A percentile compares a stretch with the other conserved stretches of the same genome.
Conservation (phyloP, 2,329 filamentous ascomycete species). For the Lecanosticta acicola region DNA sequence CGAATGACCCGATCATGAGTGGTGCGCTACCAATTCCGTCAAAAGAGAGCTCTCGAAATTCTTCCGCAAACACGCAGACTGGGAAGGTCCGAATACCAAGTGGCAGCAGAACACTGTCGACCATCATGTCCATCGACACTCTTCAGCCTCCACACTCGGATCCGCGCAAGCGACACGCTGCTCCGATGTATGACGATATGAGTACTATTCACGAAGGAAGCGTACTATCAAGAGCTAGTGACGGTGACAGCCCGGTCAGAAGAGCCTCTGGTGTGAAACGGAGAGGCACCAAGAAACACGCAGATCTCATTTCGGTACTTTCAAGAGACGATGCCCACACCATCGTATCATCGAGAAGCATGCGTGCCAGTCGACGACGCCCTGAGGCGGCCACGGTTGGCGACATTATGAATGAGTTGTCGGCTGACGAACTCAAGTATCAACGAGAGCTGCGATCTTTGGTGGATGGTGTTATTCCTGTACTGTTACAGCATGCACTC, state of each 20-base stretch:
- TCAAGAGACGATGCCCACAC: conserved; percentile 60
- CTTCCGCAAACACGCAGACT: conserved; percentile 11
- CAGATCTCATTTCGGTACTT: conserved; percentile 87
- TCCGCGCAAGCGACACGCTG: conserved; percentile 14
- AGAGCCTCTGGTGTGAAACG: conserved; percentile 56
- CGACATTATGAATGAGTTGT: conserved; percentile 74
- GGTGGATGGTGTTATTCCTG: conserved; percentile 91
- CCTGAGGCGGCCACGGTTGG: conserved; percentile 62
- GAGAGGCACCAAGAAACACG: conserved; percentile 72
- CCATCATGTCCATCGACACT: conserved; percentile 54
- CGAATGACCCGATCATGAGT: conserved; percentile 17
- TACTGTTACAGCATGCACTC: conserved; percentile 78
- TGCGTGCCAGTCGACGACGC: conserved; percentile 65
- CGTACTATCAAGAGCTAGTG: conserved; percentile 23
- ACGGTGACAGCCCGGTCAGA: conserved; percentile 28
- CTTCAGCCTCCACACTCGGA: conserved; percentile 28
- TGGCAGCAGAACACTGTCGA: conserved; percentile 53
- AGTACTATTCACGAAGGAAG: conserved; percentile 23
- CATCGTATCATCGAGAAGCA: conserved; percentile 69
- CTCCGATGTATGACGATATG: conserved; percentile 28
- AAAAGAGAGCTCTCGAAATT: conserved; percentile 7
- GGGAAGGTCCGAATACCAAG: conserved; percentile 34
- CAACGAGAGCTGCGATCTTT: conserved; percentile 85
- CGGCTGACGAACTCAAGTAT: conserved; percentile 80
- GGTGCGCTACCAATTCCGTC: conserved; percentile 11